Base-by-base conservation (phyloP, 2,329 filamentous ascomycete species). In the Hawksworthiomyces lignivorus region DNA sequence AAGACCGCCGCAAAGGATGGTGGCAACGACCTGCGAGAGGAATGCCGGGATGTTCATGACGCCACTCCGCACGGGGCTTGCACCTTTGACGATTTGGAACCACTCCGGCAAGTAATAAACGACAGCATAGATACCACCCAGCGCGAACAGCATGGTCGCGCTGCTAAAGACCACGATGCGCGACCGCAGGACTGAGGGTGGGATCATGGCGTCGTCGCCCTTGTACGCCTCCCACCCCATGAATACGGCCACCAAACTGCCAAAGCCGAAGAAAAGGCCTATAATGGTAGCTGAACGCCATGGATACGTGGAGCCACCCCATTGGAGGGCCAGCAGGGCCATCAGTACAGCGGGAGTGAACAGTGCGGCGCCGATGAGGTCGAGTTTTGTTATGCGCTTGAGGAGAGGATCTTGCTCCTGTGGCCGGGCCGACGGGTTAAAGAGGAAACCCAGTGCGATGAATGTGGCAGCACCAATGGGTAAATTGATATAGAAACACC, bases 401-500 rank as follows among this genome's bases (percentile, higher is more conserved):
- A n/a, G n/a, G n/a, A n/a, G n/a, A n/a, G n/a, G n/a, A n/a, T n/a
- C n/a, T n/a, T n/a, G n/a, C n/a, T n/a, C n/a, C n/a, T n/a, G n/a
- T n/a, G n/a, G n/a, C n/a, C n/a, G n/a, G n/a, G n/a, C n/a, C n/a
- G 54, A 45, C 21, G 24, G 36, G 15, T 30, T 24, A n/a, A 38
- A 28, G 20, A 19, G 21, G 20, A 35, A 35, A 8, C 19, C 19
- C 18, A 35, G 20, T 21, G 29, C 30, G 18, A 26, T 54, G 21
- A 45, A 36, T 12, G 47, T 36, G 30, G 47, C 26, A 26, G 62
- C 70, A 14, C 73, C 73, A 39, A 77, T 64, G 8, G 73, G 73
- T n/a, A 77, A 63, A 46, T 77, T 77, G 52, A 77, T 70, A 52
- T 72, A 77, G 50, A 77, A 77, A 52, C 73, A 77, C 74, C 74